A percentile compares a stretch with the other conserved stretches of the same genome.
These are phyloP conservation scores for Globisporangium carolinianum DNA, from an alignment of 352 stramenopile species.

Conservation along the genomic window DNA sequence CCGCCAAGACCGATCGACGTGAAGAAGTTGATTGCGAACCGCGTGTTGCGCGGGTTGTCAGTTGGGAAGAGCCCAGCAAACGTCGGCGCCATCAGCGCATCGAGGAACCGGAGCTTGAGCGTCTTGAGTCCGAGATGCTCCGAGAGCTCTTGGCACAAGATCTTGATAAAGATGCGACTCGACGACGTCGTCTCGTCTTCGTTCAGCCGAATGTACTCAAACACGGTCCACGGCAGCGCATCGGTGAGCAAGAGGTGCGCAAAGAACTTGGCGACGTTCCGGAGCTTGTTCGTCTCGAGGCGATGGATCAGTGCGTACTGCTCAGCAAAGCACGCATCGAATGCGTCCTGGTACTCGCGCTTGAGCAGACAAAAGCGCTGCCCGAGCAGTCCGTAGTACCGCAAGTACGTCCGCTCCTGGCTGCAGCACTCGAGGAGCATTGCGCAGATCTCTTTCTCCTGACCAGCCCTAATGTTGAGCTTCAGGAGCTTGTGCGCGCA, in stretches of 20 bases:
- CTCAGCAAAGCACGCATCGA: constrained; percentile 91
- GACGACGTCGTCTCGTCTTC: constrained; percentile 99
- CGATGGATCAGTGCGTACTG: constrained; percentile 97
- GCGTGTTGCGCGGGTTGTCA: constrained; percentile 95
- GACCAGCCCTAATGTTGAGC: constrained; percentile 93
- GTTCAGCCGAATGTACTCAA: constrained; percentile 96
- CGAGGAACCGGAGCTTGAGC: constrained; percentile 93
- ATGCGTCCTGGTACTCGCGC: constrained; percentile 93
- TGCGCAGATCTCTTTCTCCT: constrained; percentile 97
- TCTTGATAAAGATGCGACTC: constrained; percentile 99
- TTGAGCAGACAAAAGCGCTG: constrained; percentile 96
- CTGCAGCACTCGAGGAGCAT: constrained; percentile 99
- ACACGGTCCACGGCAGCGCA: constrained; percentile 96
- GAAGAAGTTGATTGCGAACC: constrained; percentile 99
- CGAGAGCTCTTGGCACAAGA: constrained; percentile 96
- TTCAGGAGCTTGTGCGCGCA: constrained; percentile 98
- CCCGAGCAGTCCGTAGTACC: constrained; percentile 96
- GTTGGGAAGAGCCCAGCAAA: constrained; percentile 96
- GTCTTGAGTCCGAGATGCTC: constrained; percentile 95
- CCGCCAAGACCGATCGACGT: constrained; percentile 97
- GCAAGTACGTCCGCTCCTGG: constrained; percentile 96
- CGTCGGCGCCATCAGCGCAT: constrained; percentile 86
- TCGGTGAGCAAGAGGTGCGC: constrained; percentile 97
- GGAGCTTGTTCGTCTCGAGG: constrained; percentile 98
- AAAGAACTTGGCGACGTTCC: constrained; percentile 99